Conservation (phyloP, 352 stramenopile genomes). For the Pythium phragmitis region DNA sequence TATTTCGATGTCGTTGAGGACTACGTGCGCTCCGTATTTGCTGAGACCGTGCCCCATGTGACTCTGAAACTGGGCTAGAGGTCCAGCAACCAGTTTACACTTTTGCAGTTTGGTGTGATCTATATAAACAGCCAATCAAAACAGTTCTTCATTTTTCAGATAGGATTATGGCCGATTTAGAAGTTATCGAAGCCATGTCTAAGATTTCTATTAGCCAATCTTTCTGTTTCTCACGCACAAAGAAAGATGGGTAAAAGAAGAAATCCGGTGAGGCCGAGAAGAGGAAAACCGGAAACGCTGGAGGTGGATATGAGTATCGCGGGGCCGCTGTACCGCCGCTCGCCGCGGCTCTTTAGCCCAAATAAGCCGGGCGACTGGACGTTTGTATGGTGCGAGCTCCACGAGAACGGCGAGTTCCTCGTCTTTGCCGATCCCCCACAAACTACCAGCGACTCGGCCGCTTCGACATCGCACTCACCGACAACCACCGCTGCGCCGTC, state of each 20-base stretch:
- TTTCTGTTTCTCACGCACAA: constrained; percentile 2
- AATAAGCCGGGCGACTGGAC: constrained; percentile 78
- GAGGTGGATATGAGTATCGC: constrained; percentile 49
- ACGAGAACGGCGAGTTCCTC: constrained; percentile 63
- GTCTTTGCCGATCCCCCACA: constrained; percentile 57
- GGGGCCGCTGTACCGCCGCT: constrained; percentile 68
- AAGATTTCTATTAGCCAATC: constrained; percentile 18
- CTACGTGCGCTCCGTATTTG: constrained; percentile 64
- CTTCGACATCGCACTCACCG: neutral
- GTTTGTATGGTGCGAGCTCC: constrained; percentile 76
- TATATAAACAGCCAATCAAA: constrained; percentile 7
- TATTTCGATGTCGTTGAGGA: constrained; percentile 80
- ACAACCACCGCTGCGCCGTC: neutral
- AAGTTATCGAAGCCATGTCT: constrained; percentile 18
- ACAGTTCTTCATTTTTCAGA: neutral
- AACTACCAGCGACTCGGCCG: neutral
- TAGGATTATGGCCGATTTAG: neutral
- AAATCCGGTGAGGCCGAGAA: neutral
- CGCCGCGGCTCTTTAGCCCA: constrained; percentile 66
- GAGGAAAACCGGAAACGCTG: neutral
- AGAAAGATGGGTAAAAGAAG: neutral
- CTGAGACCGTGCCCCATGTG: constrained; percentile 38
- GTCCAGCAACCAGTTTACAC: neutral
- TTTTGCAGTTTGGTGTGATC: neutral
- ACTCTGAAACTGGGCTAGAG: constrained; percentile 17